Percentiles rank a stretch among this genome's conserved stretches.
phyloP scores from a whole-genome alignment of 768 basidiomycete species.

The Holtermanniella nyarrowii region DNA sequence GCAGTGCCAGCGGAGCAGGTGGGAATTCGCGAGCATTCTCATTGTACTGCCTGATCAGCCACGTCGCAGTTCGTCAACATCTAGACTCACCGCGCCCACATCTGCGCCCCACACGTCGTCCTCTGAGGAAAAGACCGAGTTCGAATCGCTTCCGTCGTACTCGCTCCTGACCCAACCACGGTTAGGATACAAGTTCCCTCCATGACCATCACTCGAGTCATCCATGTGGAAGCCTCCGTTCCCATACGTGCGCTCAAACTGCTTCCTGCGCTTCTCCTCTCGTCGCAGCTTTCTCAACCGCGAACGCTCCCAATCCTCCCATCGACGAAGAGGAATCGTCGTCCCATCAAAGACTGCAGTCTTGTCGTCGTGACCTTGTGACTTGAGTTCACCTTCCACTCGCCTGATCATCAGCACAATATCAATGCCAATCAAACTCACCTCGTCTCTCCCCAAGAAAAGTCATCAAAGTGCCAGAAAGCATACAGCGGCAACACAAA shows the following conservation, averaged over 20 bases:
- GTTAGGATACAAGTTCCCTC: slow-evolving; percentile 12
- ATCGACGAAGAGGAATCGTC: slow-evolving; percentile 82
- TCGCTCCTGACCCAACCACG: slow-evolving; percentile 18
- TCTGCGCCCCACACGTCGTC: slow-evolving; percentile 94
- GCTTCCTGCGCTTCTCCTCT: slow-evolving; percentile 55
- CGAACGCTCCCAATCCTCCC: slow-evolving; percentile 99
- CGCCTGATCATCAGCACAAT: slow-evolving; percentile 50
- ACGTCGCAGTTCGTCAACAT: not conserved
- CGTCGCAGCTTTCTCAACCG: slow-evolving; percentile 80
- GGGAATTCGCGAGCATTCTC: slow-evolving; percentile 67
- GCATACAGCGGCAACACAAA: slow-evolving; percentile 87
- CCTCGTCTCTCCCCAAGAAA: slow-evolving; percentile 99
- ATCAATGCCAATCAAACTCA: slow-evolving; percentile 42
- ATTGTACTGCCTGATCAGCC: slow-evolving; percentile 52
- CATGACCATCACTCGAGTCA: slow-evolving; percentile 9
- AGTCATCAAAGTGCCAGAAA: slow-evolving; percentile 99
- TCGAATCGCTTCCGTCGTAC: slow-evolving; percentile 48
- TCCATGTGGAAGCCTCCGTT: slow-evolving; percentile 25
- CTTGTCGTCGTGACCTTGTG: slow-evolving; percentile 58
- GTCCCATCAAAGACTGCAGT: slow-evolving; percentile 48
- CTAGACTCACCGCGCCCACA: slow-evolving; percentile 56
- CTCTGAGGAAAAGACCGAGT: slow-evolving; percentile 66
- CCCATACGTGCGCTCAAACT: slow-evolving; percentile 58
- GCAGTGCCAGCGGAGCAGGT: slow-evolving; percentile 69
- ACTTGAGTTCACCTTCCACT: slow-evolving; percentile 83